phyloP scores from a whole-genome alignment of 345 rosid species.

The Eucalyptus virginea region DNA sequence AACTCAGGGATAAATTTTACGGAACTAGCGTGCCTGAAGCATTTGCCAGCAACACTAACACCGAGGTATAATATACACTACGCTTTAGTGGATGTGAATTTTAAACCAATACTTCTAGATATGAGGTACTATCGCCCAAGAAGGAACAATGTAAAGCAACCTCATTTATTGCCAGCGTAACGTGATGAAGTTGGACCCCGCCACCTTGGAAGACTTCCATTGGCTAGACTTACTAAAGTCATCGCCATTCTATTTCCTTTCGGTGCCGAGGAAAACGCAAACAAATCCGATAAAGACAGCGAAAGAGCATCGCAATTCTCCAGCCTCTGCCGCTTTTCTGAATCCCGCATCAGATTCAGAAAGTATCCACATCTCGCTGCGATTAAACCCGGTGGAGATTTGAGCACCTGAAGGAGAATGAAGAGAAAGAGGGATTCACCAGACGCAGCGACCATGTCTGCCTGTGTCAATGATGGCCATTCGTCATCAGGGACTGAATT shows the following conservation, averaged over 20 bases:
- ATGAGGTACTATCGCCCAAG: background rate
- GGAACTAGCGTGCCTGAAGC: too few relatives aligned
- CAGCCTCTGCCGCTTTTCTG: background rate
- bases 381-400: background rate
- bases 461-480: background rate
- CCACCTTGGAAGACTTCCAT: background rate
- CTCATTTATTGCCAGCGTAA: background rate
- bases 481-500: background rate
- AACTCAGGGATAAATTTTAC: too few relatives aligned
- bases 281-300: background rate
- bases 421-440: background rate
- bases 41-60: too few relatives aligned
- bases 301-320: background rate
- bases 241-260: background rate
- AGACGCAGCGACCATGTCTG: fast-evolving
- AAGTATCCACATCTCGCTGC: background rate
- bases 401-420: background rate
- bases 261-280: background rate
- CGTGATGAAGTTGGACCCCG: background rate
- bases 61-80: too few relatives aligned
- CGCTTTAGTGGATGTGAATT: too few relatives aligned
- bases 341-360: background rate
- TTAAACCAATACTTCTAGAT: background rate
- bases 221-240: background rate
- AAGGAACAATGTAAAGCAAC: background rate